Conservation (phyloP, 2,329 filamentous ascomycete species). For the Venturia pyrina region DNA sequence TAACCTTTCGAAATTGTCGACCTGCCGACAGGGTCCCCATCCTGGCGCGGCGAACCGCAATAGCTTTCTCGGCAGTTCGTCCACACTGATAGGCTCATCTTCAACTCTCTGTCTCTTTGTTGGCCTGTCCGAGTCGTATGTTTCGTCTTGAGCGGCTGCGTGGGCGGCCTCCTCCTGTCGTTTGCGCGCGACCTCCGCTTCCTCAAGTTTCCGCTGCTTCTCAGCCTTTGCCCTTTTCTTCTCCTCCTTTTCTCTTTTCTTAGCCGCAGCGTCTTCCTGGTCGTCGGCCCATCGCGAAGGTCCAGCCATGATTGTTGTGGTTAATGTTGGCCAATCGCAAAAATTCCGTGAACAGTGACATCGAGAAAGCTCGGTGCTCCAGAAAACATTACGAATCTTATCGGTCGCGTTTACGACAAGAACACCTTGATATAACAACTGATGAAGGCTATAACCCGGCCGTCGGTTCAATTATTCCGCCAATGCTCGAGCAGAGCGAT, state of each 20-base stretch:
- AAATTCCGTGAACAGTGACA: background rate
- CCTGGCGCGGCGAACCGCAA: slow-evolving; percentile 59
- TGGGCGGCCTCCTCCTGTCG: slow-evolving; percentile 25
- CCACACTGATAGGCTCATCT: slow-evolving; percentile 14
- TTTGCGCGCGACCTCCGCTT: slow-evolving; percentile 29
- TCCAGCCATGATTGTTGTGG: slow-evolving; percentile 43
- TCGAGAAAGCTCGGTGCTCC: background rate
- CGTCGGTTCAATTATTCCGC: background rate
- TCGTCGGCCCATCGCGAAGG: slow-evolving; percentile 88
- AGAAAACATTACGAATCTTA: background rate
- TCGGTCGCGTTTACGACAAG: background rate
- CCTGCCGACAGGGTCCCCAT: slow-evolving; percentile 65
- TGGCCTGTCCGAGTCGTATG: slow-evolving; percentile 1
- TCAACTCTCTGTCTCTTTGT: slow-evolving; percentile 13
- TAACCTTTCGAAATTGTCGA: slow-evolving; percentile 81
- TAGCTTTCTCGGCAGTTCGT: slow-evolving; percentile 42
- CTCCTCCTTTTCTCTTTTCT: slow-evolving; percentile 76
- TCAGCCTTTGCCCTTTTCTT: slow-evolving; percentile 77
- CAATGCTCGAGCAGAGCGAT: background rate
- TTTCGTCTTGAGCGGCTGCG: slow-evolving; percentile 18
- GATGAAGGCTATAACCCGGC: background rate
- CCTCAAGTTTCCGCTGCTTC: slow-evolving; percentile 62
- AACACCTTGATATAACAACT: background rate
- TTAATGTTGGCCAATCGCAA: background rate
- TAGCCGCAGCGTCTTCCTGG: slow-evolving; percentile 58